These are phyloP conservation scores for Larix sibirica DNA, from an alignment of 83 land plant genomes.

Conservation along the genomic window DNA sequence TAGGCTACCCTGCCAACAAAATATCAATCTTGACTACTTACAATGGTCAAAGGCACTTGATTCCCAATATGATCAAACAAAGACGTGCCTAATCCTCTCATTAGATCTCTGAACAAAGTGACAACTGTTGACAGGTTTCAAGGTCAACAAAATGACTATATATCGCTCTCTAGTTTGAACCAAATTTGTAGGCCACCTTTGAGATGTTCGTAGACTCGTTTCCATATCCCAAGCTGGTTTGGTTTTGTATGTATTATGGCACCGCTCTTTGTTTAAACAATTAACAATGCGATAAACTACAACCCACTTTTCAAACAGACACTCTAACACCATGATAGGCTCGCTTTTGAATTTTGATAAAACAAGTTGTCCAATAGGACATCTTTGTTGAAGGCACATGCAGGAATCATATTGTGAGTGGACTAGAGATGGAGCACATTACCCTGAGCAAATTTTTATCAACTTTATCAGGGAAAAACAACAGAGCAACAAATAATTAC, in stretches of 20 bases:
- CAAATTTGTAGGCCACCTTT: slow-evolving; percentile 93
- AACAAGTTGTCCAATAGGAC: slow-evolving; percentile 51
- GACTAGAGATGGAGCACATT: slow-evolving; percentile 76
- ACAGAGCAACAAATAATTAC: too few relatives aligned
- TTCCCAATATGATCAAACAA: slow-evolving; percentile 88
- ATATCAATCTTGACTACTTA: slow-evolving; percentile 96
- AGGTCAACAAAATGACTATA: slow-evolving; percentile 97
- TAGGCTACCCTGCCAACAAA: slow-evolving; percentile 94
- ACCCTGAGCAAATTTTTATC: slow-evolving; percentile 33
- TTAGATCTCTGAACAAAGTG: slow-evolving; percentile 91
- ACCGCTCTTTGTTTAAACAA: slow-evolving; percentile 89
- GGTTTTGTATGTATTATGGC: slow-evolving; percentile 89
- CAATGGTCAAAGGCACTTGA: slow-evolving; percentile 97
- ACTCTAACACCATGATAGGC: slow-evolving; percentile 80
- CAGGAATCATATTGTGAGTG: slow-evolving; percentile 49
- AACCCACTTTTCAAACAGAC: slow-evolving; percentile 83
- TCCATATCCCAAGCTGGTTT: slow-evolving; percentile 99
- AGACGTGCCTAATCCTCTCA: slow-evolving; percentile 72
- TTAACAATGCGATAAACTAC: slow-evolving; percentile 76
- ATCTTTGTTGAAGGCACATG: slow-evolving; percentile 58
- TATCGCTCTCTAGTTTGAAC: slow-evolving; percentile 91
- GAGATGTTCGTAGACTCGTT: slow-evolving; percentile 97
- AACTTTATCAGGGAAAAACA: slow-evolving; percentile 29
- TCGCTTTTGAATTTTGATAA: slow-evolving; percentile 74
- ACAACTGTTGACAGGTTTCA: slow-evolving; percentile 97